Evolutionary conservation across 2,329 filamentous ascomycete species (phyloP).

Genomic region (Didymella glomerata): DNA sequence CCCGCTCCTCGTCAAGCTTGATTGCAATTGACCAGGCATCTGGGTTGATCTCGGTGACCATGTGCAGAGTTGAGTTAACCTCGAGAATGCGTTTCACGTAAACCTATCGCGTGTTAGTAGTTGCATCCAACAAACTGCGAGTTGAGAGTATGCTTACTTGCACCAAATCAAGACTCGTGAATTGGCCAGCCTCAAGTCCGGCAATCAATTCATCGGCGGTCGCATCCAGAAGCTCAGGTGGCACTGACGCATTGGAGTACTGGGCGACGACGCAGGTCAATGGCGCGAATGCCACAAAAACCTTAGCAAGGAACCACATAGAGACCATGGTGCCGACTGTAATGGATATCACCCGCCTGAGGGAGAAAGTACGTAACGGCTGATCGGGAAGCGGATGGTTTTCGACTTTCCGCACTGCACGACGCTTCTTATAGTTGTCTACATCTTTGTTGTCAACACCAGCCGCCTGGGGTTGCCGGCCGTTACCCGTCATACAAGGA

Average conservation of each 20-base stretch:
- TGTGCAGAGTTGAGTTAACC: slow-evolving; percentile 62
- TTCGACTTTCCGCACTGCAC: not conserved
- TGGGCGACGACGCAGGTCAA: slow-evolving; percentile 28
- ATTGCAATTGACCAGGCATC: slow-evolving; percentile 62
- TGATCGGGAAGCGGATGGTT: not conserved
- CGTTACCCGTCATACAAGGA: slow-evolving; percentile 25
- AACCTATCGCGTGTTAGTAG: slow-evolving; percentile 46
- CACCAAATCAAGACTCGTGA: slow-evolving; percentile 66
- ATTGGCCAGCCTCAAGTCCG: slow-evolving; percentile 60
- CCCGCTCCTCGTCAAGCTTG: slow-evolving; percentile 59
- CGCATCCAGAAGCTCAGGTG: slow-evolving; percentile 59
- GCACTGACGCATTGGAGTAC: slow-evolving; percentile 17
- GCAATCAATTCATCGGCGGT: slow-evolving; percentile 60
- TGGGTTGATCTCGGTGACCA: slow-evolving; percentile 65
- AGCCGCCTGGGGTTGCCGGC: slow-evolving; percentile 22
- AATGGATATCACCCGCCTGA: not conserved
- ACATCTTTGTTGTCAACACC: slow-evolving; percentile 10
- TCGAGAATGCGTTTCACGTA: slow-evolving; percentile 62
- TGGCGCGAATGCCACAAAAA: slow-evolving; percentile 33
- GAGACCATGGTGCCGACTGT: slow-evolving; percentile 33
- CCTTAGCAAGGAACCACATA: slow-evolving; percentile 27
- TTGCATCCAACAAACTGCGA: too few species aligned
- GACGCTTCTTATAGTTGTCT: slow-evolving; percentile 24
- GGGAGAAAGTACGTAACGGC: not conserved
- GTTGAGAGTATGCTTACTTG: slow-evolving; percentile 24